Conservation (phyloP, 2,329 filamentous ascomycete genomes). For the Karstenula rhodostoma region DNA sequence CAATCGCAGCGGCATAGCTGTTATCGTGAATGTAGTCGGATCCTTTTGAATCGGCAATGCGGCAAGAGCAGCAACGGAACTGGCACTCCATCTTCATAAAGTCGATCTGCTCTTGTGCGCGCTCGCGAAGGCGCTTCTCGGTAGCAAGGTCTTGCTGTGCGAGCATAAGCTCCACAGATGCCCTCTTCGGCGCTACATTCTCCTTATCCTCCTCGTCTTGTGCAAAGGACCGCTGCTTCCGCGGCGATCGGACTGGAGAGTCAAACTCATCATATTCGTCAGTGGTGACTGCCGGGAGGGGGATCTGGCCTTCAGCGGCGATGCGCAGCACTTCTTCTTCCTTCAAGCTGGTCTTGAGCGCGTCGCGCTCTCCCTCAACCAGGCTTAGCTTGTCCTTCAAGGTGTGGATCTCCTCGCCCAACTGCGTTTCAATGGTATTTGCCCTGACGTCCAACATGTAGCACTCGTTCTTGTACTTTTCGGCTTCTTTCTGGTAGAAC, state of each 20-base stretch:
- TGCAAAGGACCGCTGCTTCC: constrained; percentile 56
- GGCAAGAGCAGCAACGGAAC: constrained; percentile 71
- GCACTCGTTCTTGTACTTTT: constrained; percentile 53
- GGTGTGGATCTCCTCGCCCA: constrained; percentile 71
- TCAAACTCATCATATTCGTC: constrained; percentile 68
- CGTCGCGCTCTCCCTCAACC: constrained; percentile 77
- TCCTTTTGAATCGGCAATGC: constrained; percentile 49
- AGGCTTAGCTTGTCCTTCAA: constrained; percentile 69
- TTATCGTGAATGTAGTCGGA: constrained; percentile 51
- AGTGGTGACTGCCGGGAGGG: constrained; percentile 64
- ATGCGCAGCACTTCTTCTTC: constrained; percentile 78
- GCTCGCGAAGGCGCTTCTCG: constrained; percentile 68
- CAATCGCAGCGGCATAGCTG: constrained; percentile 45
- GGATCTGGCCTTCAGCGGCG: constrained; percentile 74
- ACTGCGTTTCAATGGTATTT: constrained; percentile 68
- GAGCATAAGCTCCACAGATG: constrained; percentile 54
- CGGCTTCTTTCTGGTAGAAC: constrained; percentile 43
- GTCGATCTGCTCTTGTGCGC: constrained; percentile 76
- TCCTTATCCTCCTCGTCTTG: constrained; percentile 55
- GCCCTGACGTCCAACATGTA: constrained; percentile 57
- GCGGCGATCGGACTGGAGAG: constrained; percentile 64
- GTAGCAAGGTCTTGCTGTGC: constrained; percentile 60
- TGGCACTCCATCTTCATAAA: constrained; percentile 79
- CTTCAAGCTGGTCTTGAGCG: constrained; percentile 74
- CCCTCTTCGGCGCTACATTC: constrained; percentile 55